A percentile compares a stretch with the other conserved stretches of the same genome.
Evolutionary conservation across 2,329 filamentous ascomycete genomes (phyloP).

Genomic region (Fusarium sulawesiense): DNA sequence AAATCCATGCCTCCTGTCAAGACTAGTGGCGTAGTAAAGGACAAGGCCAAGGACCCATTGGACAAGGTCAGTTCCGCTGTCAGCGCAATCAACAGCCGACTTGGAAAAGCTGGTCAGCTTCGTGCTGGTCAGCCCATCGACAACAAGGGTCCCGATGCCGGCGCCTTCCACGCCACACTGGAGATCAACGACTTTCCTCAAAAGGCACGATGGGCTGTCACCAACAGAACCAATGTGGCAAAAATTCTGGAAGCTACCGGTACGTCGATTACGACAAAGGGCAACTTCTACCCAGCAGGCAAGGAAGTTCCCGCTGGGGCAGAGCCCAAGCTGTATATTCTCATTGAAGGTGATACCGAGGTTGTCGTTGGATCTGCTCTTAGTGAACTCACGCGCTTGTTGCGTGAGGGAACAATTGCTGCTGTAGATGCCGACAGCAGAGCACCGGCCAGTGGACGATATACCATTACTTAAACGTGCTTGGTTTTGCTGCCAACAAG

Average conservation of each 20-base stretch:
- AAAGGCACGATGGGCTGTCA: constrained; percentile 98
- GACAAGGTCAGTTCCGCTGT: constrained; percentile 93
- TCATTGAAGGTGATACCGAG: constrained; percentile 97
- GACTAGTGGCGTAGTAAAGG: constrained; percentile 66
- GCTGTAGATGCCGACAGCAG: constrained; percentile 88
- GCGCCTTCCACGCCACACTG: constrained; percentile 94
- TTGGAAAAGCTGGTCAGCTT: constrained; percentile 89
- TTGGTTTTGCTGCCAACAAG: background rate
- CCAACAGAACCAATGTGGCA: constrained; percentile 96
- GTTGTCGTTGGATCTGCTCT: constrained; percentile 90
- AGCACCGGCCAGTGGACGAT: constrained; percentile 82
- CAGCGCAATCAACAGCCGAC: constrained; percentile 87
- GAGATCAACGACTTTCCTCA: constrained; percentile 99
- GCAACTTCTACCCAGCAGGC: constrained; percentile 84
- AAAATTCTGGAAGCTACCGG: constrained; percentile 97
- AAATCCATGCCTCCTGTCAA: constrained; percentile 56
- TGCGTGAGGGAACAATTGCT: constrained; percentile 91
- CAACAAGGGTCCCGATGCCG: constrained; percentile 97
- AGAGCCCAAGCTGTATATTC: constrained; percentile 95
- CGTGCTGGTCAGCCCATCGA: constrained; percentile 94
- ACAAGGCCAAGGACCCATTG: constrained; percentile 74
- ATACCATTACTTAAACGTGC: constrained; percentile 78
- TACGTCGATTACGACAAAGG: constrained; percentile 97
- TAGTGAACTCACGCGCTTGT: constrained; percentile 85
- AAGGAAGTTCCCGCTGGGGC: constrained; percentile 81